Conservation (phyloP, 768 basidiomycete genomes). For the Saitozyma podzolica region DNA sequence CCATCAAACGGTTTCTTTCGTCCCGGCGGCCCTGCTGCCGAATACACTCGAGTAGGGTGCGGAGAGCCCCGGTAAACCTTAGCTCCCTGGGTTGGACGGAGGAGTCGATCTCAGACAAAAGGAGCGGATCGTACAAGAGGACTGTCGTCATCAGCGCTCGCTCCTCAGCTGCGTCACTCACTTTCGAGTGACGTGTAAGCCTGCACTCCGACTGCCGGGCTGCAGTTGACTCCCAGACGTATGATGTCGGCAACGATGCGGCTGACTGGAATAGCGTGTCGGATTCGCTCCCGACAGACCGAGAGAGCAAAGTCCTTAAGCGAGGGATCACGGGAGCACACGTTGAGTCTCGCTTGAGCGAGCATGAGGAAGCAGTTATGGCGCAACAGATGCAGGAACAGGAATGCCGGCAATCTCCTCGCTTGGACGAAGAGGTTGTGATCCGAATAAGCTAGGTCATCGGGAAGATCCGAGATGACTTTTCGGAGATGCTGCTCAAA, state of each 20-base stretch:
- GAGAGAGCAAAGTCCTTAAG: background rate
- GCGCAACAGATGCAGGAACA: slow-evolving; percentile 8
- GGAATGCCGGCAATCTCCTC: background rate
- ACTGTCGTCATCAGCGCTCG: background rate
- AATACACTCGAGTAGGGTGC: background rate
- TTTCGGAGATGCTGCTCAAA: slow-evolving; percentile 4
- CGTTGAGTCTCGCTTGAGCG: background rate
- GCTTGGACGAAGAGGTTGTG: slow-evolving; percentile 14
- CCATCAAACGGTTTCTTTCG: background rate
- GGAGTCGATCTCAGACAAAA: background rate
- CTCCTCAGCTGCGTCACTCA: background rate
- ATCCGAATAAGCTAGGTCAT: slow-evolving; percentile 11
- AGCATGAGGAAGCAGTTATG: slow-evolving; percentile 22
- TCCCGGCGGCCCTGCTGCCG: background rate
- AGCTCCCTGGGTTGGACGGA: background rate
- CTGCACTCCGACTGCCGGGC: slow-evolving; percentile 3
- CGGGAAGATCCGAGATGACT: slow-evolving; percentile 10
- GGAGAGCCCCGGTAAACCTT: background rate
- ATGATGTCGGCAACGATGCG: slow-evolving; percentile 8
- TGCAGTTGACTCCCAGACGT: slow-evolving; percentile 5
- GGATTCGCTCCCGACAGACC: background rate
- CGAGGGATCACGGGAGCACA: background rate
- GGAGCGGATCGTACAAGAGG: background rate
- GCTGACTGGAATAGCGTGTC: slow-evolving; percentile 5
- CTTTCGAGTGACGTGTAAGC: slow-evolving; percentile 13